Base-by-base conservation (phyloP, 2,329 filamentous ascomycete species). In the Parascedosporium putredinis region DNA sequence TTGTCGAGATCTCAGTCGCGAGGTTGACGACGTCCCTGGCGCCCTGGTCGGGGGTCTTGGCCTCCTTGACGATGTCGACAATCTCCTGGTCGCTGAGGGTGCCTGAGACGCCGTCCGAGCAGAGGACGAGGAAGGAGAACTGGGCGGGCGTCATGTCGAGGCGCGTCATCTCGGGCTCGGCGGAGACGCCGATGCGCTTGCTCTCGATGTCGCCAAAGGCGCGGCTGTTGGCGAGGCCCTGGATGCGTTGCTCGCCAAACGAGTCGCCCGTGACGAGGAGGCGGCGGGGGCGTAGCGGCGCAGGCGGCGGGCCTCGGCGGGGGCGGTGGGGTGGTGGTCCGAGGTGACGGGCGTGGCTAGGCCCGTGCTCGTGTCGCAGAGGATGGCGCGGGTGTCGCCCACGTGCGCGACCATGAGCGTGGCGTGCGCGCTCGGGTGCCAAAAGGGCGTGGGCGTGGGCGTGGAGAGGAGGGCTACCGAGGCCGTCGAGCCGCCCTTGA, bases 221-320 rank as follows among this genome's bases (percentile, higher is more conserved):
- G 25, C 93, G 86, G 27, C 88, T 94, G 68, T 98, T 98, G 57
- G 93, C 93, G 0, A 98, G 76, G 0, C 93, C 91, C 12, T 83
- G 83, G 65, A 98, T 93, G 57, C 93, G 88, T 67, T 97, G 90
- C 68, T 98, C 93, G 61, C 93, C 93, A 64, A 98, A 98, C 29
- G 88, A 94, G 67, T 98, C 93, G 0, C 66, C 68, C 22, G 91
- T 93, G 16, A 95, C 84, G 62, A 97, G 2, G 84, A 76, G 23
- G 74, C 84, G 25, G 86, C 80, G 31, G 71, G 69, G 1, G 89
- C 86, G 62, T 90, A 97, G 45, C 90, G 83, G 42, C 90, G 84
- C 22, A 98, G 76, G 6, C 93, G 81, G 38, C 81, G 83, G 8
- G 85, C 83, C 70, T 98, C 93, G 50, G 82, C 74, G 0, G 93